These are phyloP conservation scores for Solanum megistacrolobum DNA, from an alignment of 257 asterid species.

Conservation along the genomic window DNA sequence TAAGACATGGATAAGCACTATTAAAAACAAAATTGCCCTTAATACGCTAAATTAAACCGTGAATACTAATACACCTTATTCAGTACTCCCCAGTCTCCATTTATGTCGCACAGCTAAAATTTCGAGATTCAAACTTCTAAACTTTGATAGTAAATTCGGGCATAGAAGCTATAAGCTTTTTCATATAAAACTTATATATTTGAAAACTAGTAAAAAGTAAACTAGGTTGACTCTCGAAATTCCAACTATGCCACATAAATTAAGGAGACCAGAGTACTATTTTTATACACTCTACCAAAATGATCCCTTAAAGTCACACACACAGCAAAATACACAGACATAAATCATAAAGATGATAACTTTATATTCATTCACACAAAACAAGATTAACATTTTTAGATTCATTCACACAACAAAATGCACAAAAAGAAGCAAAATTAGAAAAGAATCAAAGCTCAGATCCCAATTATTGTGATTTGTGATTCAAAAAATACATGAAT, in stretches of 20 bases:
- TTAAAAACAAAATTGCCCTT: neutral
- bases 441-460: neutral
- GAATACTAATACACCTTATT: neutral
- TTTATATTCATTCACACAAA: neutral
- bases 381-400: neutral
- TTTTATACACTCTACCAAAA: too few species aligned
- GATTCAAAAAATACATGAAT: neutral
- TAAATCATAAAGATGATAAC: neutral
- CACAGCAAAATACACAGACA: neutral
- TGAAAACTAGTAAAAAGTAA: neutral
- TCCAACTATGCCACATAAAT: neutral
- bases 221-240: neutral
- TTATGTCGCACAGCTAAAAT: neutral
- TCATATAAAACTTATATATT: too few species aligned
- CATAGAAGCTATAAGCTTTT: too few species aligned
- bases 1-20: neutral
- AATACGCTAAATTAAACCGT: neutral
- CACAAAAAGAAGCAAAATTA: neutral
- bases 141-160: neutral
- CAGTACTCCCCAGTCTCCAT: neutral
- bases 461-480: neutral
- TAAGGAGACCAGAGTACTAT: too few species aligned
- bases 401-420: neutral
- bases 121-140: neutral
- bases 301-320: neutral